Conservation (phyloP, 1,139 yeast genomes). For the Barnettozyma hawaiiensis region DNA sequence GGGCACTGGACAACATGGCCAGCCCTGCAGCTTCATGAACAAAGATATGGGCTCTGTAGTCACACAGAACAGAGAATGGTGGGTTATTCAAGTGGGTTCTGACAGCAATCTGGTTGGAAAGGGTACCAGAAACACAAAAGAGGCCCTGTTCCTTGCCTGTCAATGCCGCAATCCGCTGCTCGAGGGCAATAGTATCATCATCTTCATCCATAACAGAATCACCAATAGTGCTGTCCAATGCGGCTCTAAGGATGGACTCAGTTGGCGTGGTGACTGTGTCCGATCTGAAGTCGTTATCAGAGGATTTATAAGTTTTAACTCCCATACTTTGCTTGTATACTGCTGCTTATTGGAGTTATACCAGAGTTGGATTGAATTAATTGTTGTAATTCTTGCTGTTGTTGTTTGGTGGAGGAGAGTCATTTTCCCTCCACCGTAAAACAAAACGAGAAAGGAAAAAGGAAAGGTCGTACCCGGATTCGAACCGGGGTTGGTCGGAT, state of each 20-base stretch:
- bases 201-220: constrained; percentile 87
- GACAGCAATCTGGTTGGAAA: constrained; percentile 73
- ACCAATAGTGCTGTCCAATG: constrained; percentile 57
- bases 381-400: no score
- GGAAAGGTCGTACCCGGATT: constrained; percentile 85
- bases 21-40: constrained; percentile 76
- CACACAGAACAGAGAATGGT: constrained; percentile 72
- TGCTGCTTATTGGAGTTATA: neutral
- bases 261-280: constrained; percentile 95
- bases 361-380: no score
- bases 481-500: constrained; percentile 93
- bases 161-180: constrained; percentile 49
- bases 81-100: constrained; percentile 67
- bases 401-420: no score
- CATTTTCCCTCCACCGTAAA: no score
- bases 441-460: no score
- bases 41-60: constrained; percentile 67
- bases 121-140: constrained; percentile 72
- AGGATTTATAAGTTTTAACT: constrained; percentile 24
- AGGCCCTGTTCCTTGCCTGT: constrained; percentile 70
- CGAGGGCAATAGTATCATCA: constrained; percentile 50
- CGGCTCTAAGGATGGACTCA: constrained; percentile 60
- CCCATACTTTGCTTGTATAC: no score
- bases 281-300: constrained; percentile 59
- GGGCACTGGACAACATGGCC: constrained; percentile 76